Evolutionary conservation across 179 eudicot species (phyloP).

Genomic region (Spergularia azorica): DNA sequence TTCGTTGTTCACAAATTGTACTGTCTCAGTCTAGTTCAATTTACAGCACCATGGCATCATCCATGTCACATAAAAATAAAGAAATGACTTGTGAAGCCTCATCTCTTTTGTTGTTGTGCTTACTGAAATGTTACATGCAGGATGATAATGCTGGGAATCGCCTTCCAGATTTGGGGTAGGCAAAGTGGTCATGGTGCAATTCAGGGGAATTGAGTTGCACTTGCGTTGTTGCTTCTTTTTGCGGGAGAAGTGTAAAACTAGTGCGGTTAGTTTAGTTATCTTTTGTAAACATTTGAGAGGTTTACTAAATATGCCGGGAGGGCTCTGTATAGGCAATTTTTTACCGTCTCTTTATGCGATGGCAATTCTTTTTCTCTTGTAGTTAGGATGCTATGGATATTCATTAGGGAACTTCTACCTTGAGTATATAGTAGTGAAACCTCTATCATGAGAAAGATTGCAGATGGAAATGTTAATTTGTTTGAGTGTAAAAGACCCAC

Average conservation of each 20-base stretch:
- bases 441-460: too few species aligned
- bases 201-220: neutral
- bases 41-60: neutral
- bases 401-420: too few species aligned
- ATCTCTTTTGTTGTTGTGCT: neutral
- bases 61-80: too few species aligned
- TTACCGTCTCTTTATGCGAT: neutral
- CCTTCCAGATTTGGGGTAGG: constrained; percentile 3
- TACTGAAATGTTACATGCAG: constrained; percentile 12
- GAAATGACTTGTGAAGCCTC: too few species aligned
- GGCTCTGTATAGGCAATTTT: neutral
- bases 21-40: neutral
- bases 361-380: neutral
- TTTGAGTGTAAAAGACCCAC: too few species aligned
- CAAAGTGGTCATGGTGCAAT: neutral
- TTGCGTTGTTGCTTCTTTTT: neutral
- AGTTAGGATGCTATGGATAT: too few species aligned
- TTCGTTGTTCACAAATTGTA: too few species aligned
- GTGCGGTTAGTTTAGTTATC: constrained; percentile 4
- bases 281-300: constrained; percentile 2
- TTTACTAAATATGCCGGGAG: neutral
- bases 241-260: neutral
- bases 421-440: too few species aligned
- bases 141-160: constrained; percentile 14
- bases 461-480: too few species aligned